These are phyloP conservation scores for Thelonectria blattea DNA, from an alignment of 2,329 filamentous ascomycete genomes.

Conservation along the genomic window DNA sequence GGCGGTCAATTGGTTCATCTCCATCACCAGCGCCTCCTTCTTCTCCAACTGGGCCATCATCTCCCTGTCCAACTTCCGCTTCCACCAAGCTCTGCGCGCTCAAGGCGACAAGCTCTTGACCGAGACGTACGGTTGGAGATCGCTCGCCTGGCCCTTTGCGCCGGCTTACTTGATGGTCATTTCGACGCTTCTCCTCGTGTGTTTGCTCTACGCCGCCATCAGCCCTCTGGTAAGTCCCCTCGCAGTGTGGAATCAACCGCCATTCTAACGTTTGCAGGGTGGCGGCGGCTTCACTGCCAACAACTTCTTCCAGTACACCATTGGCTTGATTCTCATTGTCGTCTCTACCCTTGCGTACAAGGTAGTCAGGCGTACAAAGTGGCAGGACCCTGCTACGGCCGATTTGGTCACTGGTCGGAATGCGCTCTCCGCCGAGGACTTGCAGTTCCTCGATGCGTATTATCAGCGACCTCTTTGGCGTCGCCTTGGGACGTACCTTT, in stretches of 20 bases:
- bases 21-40: conserved; percentile 22
- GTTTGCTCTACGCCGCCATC: conserved; percentile 9
- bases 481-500: conserved; percentile 14
- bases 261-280: neutral
- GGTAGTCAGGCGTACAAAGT: conserved; percentile 7
- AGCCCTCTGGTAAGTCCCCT: conserved; percentile 9
- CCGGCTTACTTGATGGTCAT: conserved; percentile 10
- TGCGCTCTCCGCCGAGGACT: conserved; percentile 2
- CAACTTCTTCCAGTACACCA: conserved; percentile 20
- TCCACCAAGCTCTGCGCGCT: conserved; percentile 14
- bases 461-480: conserved; percentile 12
- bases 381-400: conserved; percentile 6
- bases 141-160: conserved; percentile 13
- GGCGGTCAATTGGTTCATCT: conserved; percentile 20
- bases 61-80: conserved; percentile 12
- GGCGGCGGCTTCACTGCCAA: conserved; percentile 9
- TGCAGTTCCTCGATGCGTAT: conserved; percentile 12
- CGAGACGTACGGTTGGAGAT: conserved; percentile 16
- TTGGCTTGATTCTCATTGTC: conserved; percentile 15
- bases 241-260: neutral
- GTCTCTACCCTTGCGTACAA: conserved; percentile 13
- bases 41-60: conserved; percentile 23
- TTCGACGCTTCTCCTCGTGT: conserved; percentile 9
- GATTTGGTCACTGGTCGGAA: conserved; percentile 11
- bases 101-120: conserved; percentile 15